These are phyloP conservation scores for Phytophthora foliorum DNA, from an alignment of 352 stramenopile species.

Conservation along the genomic window DNA sequence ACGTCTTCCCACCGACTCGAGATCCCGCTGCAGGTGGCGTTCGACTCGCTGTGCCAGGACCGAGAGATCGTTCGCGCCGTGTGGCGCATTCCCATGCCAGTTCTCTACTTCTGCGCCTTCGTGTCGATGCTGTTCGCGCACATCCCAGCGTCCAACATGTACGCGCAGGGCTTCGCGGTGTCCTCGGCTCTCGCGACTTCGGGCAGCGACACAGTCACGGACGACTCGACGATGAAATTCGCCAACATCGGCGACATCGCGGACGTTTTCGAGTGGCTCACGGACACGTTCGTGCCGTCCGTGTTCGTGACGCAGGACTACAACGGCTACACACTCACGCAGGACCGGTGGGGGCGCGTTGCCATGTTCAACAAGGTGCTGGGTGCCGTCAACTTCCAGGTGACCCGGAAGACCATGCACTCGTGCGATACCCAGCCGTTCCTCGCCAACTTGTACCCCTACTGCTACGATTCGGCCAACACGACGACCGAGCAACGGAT, in stretches of 20 bases:
- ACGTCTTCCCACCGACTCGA: background rate
- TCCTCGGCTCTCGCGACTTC: constrained; percentile 47
- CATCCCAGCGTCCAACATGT: constrained; percentile 47
- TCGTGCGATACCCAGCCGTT: constrained; percentile 43
- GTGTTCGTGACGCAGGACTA: constrained; percentile 65
- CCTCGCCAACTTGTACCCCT: constrained; percentile 50
- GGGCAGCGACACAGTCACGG: constrained; percentile 56
- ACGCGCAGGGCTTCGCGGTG: constrained; percentile 44
- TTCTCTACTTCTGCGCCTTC: constrained; percentile 55
- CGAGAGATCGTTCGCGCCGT: constrained; percentile 41
- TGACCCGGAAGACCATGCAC: constrained; percentile 28
- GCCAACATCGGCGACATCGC: constrained; percentile 46
- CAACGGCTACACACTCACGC: constrained; percentile 51
- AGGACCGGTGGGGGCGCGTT: constrained; percentile 28
- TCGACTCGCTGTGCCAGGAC: constrained; percentile 50
- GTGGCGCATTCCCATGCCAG: constrained; percentile 40
- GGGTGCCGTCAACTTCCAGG: constrained; percentile 42
- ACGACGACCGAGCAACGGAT: constrained; percentile 33
- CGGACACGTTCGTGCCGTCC: constrained; percentile 46
- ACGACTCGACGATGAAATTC: constrained; percentile 58
- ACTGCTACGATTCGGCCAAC: constrained; percentile 51
- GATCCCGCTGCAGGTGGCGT: constrained; percentile 38
- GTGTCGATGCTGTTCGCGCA: constrained; percentile 60
- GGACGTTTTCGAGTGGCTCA: constrained; percentile 61
- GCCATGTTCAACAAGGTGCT: constrained; percentile 34